Evolutionary conservation across 2,329 filamentous ascomycete species (phyloP).

Genomic region (Colletotrichum sp.): DNA sequence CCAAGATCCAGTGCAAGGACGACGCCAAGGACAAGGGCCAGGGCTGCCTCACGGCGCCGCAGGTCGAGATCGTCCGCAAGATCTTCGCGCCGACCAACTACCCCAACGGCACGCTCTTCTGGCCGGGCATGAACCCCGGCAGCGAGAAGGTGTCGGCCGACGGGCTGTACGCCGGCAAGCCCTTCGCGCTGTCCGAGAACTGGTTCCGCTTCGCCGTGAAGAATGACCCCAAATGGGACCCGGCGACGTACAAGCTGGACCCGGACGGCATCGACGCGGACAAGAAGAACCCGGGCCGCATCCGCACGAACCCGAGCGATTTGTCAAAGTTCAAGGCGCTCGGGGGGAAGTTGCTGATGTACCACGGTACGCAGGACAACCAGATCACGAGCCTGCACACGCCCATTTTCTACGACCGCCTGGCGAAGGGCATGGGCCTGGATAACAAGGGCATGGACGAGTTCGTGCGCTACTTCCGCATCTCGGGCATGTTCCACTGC

Average conservation of each 20-base stretch:
- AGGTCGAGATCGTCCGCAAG: slow-evolving; percentile 39
- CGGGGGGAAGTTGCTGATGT: slow-evolving; percentile 50
- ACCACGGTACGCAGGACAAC: slow-evolving; percentile 49
- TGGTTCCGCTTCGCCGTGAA: slow-evolving; percentile 46
- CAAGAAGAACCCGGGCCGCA: slow-evolving; percentile 38
- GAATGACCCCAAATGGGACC: slow-evolving; percentile 41
- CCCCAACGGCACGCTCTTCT: slow-evolving; percentile 39
- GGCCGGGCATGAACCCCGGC: slow-evolving; percentile 52
- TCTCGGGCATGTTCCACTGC: slow-evolving; percentile 62
- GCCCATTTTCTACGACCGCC: slow-evolving; percentile 53
- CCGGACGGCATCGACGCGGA: slow-evolving; percentile 35
- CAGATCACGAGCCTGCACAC: slow-evolving; percentile 48
- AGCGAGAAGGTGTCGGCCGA: slow-evolving; percentile 49
- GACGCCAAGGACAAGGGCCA: slow-evolving; percentile 14
- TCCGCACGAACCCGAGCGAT: slow-evolving; percentile 42
- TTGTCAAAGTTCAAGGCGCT: slow-evolving; percentile 41
- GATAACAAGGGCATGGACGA: slow-evolving; percentile 37
- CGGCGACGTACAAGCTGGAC: slow-evolving; percentile 34
- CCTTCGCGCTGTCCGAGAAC: slow-evolving; percentile 29
- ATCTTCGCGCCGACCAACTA: slow-evolving; percentile 30
- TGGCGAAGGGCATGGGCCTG: slow-evolving; percentile 48
- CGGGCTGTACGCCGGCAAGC: slow-evolving; percentile 39
- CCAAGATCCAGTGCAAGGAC: neutral
- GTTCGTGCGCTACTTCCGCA: slow-evolving; percentile 56
- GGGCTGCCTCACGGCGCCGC: slow-evolving; percentile 40